These are phyloP conservation scores for Pulveroboletus sp. DNA, from an alignment of 768 basidiomycete genomes.

Conservation along the genomic window DNA sequence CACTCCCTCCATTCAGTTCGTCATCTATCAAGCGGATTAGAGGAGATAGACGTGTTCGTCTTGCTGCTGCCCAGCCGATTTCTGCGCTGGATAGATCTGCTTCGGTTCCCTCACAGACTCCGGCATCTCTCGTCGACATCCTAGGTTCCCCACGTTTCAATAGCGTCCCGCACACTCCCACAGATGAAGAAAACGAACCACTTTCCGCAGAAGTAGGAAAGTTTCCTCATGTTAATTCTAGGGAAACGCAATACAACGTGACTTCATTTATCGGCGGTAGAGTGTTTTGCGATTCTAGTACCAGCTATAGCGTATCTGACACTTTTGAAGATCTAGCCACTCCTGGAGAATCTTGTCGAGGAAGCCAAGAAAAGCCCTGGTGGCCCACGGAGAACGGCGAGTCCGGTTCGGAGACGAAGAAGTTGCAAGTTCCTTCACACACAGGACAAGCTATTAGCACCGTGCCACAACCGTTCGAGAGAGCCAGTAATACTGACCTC, in stretches of 20 bases:
- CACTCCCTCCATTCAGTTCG: conserved; percentile 15
- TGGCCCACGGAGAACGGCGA: conserved; percentile 4
- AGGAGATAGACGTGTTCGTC: conserved; percentile 20
- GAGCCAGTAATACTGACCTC: background rate
- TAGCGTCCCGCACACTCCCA: conserved; percentile 18
- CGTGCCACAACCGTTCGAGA: background rate
- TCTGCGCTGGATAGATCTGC: conserved; percentile 1
- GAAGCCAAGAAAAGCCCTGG: conserved; percentile 2
- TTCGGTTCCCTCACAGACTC: conserved; percentile 26
- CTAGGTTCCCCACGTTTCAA: conserved; percentile 14
- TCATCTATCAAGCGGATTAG: conserved; percentile 18
- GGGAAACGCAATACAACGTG: conserved; percentile 62
- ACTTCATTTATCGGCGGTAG: conserved; percentile 67
- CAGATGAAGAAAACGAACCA: conserved; percentile 9
- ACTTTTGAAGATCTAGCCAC: conserved; percentile 32
- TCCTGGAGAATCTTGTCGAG: conserved; percentile 19
- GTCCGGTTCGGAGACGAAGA: background rate
- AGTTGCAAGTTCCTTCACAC: background rate
- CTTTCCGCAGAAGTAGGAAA: conserved; percentile 14
- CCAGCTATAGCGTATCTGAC: conserved; percentile 7
- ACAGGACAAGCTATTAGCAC: background rate
- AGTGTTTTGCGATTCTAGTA: conserved; percentile 12
- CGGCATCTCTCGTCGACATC: conserved; percentile 21
- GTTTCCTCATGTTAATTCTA: conserved; percentile 36
- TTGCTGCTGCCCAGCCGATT: conserved; percentile 9